Percentiles rank a stretch among this genome's conserved stretches.
Evolutionary conservation across 2,329 filamentous ascomycete genomes (phyloP).

Genomic region (Fusarium sp.): DNA sequence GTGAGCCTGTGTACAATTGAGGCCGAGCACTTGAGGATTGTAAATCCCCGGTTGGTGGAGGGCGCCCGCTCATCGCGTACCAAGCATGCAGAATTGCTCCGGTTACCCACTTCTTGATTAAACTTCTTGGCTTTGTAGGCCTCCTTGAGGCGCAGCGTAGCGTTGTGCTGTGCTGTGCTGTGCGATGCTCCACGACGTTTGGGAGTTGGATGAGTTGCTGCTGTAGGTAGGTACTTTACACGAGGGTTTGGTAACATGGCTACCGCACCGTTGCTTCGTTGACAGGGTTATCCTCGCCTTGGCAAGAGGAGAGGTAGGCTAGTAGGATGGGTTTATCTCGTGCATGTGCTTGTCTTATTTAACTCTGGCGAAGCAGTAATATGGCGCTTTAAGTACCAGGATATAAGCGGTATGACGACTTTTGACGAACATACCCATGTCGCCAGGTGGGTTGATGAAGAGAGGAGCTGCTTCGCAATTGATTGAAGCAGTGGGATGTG

Average conservation of each 20-base stretch:
- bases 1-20: background rate
- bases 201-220: conserved; percentile 9
- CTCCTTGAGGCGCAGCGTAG: conserved; percentile 21
- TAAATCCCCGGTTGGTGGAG: conserved; percentile 29
- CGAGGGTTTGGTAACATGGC: conserved; percentile 31
- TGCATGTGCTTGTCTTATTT: conserved; percentile 25
- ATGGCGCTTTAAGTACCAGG: conserved; percentile 35
- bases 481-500: background rate
- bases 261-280: conserved; percentile 15
- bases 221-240: conserved; percentile 26
- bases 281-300: conserved; percentile 32
- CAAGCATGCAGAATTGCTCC: conserved; percentile 16
- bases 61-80: conserved; percentile 3
- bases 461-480: background rate
- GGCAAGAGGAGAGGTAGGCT: conserved; percentile 16
- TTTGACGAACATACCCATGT: conserved; percentile 18
- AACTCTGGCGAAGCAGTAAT: conserved; percentile 26
- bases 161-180: conserved; percentile 21
- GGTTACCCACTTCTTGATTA: conserved; percentile 20
- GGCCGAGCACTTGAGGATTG: conserved; percentile 4
- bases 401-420: conserved; percentile 18
- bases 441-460: conserved; percentile 6
- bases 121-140: conserved; percentile 10
- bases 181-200: conserved; percentile 35
- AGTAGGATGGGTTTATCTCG: conserved; percentile 31